Percentiles rank a stretch among this genome's conserved stretches.
These are phyloP conservation scores for Aureobasidium sp. DNA, from an alignment of 2,329 filamentous ascomycete genomes.

Conservation along the genomic window DNA sequence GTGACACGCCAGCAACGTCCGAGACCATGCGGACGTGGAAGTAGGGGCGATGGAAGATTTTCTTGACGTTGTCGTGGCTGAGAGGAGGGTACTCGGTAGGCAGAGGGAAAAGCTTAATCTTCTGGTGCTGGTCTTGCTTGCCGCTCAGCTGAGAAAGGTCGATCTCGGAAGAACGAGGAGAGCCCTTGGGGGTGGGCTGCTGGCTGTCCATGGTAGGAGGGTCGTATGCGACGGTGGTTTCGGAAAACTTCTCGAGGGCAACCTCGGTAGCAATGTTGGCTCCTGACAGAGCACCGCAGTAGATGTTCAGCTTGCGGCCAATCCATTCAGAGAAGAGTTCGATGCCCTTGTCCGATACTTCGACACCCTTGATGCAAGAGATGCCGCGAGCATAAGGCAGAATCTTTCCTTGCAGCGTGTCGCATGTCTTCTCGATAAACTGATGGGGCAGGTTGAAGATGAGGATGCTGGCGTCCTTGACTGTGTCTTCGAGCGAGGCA, in stretches of 20 bases:
- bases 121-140: constrained; percentile 53
- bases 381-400: constrained; percentile 88
- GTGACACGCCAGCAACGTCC: constrained; percentile 93
- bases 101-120: constrained; percentile 65
- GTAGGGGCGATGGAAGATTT: constrained; percentile 90
- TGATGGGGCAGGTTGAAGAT: constrained; percentile 96
- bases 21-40: constrained; percentile 93
- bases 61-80: constrained; percentile 74
- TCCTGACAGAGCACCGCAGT: constrained; percentile 90
- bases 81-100: constrained; percentile 79
- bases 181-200: constrained; percentile 55
- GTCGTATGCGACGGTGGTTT: constrained; percentile 95
- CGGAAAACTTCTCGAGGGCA: constrained; percentile 90
- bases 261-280: constrained; percentile 97
- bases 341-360: constrained; percentile 79
- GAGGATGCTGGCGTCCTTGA: constrained; percentile 77
- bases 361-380: constrained; percentile 96
- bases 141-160: constrained; percentile 22
- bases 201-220: constrained; percentile 83
- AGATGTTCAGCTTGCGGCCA: constrained; percentile 83
- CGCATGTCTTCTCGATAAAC: constrained; percentile 84
- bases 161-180: constrained; percentile 43
- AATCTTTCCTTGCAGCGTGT: constrained; percentile 79
- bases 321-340: constrained; percentile 93
- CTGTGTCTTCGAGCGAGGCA: constrained; percentile 70